Conservation (phyloP, 371 early-diverging fungal species). For the Syncephalastrum contaminatum region DNA sequence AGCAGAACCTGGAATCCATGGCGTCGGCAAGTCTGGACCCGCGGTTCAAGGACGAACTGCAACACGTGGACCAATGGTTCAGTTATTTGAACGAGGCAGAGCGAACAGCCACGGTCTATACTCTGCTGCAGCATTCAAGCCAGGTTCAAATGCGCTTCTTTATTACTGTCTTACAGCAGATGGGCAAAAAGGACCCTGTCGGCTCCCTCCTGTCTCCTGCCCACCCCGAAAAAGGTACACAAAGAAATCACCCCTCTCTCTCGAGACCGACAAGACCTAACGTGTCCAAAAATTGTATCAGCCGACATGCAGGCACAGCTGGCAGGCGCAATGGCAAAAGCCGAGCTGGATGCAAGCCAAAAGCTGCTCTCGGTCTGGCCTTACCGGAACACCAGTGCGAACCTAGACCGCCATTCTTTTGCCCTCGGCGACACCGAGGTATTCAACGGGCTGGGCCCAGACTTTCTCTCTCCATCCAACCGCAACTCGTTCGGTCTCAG, state of each 20-base stretch:
- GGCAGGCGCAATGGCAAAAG: conserved; percentile 61
- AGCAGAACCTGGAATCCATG: conserved; percentile 91
- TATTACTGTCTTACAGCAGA: conserved; percentile 85
- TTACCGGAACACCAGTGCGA: conserved; percentile 41
- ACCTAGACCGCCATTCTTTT: conserved; percentile 72
- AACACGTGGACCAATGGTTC: conserved; percentile 95
- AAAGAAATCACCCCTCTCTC: conserved; percentile 4
- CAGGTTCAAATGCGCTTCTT: conserved; percentile 92
- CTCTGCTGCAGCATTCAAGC: conserved; percentile 84
- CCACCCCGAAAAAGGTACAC: conserved; percentile 48
- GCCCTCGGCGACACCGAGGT: conserved; percentile 56
- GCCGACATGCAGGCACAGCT: conserved; percentile 56
- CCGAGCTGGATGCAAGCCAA: conserved; percentile 62
- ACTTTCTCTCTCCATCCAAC: conserved; percentile 6
- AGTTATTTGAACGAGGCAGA: conserved; percentile 86
- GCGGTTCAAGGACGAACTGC: conserved; percentile 64
- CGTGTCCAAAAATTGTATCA: conserved; percentile 4
- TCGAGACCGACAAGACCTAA: neutral
- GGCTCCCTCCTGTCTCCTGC: conserved; percentile 53
- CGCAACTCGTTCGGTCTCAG: conserved; percentile 1
- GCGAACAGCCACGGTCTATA: conserved; percentile 88
- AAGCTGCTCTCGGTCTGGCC: conserved; percentile 51
- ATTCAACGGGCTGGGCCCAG: conserved; percentile 9
- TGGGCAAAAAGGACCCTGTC: conserved; percentile 75
- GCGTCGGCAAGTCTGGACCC: conserved; percentile 84